Evolutionary conservation across 2,329 filamentous ascomycete genomes (phyloP), one percentile per base, ranked within the genome.

Genomic region (Neonectria magnoliae): DNA sequence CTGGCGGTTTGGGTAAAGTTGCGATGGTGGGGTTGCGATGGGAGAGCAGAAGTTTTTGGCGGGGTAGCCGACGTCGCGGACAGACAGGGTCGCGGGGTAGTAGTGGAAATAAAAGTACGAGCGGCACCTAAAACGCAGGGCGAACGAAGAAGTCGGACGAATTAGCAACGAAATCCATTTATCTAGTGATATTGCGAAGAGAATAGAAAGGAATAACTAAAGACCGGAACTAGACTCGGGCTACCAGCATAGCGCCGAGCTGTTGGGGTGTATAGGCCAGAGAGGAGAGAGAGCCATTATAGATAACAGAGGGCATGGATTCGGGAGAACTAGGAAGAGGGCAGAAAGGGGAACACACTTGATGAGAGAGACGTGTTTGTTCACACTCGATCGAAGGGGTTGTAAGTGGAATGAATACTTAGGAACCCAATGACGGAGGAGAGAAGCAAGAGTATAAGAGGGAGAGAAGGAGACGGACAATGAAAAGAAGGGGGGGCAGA

Each of bases 1-100:
- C 68, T 71, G 60, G 77, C 69, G 60, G 69, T 73, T 55, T 73
- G 76, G 70, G 80, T 76, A 67, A 78, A 79, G 76, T 51, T 66
- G 65, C 59, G 62, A 56, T 69, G 64, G 65, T 66, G 51, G 66
- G 60, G 68, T 71, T 62, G 57, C 58, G 69, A 67, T 25, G 29
- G 20, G 48, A 51, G n/a, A 54, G 64, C 18, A 60, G 60, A 62
- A 67, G 60, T 65, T 68, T 74, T 74, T 74, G 72, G 72, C 68
- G 72, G 72, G 72, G 72, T 71, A 69, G 53, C 48, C 41, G 29
- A 48, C 68, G 64, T 68, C 59, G 55, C 64, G 55, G 61, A 42
- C 57, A 68, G 47, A 44, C 65, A 71, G 66, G 67, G 71, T 73
- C 70, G 72, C 66, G 72, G 71, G 72, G 71, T 74, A 74, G 62